Evolutionary conservation across 1,284 basidiomycete species (phyloP), one percentile per base, ranked within the genome.

Genomic region (Irpex sp.): DNA sequence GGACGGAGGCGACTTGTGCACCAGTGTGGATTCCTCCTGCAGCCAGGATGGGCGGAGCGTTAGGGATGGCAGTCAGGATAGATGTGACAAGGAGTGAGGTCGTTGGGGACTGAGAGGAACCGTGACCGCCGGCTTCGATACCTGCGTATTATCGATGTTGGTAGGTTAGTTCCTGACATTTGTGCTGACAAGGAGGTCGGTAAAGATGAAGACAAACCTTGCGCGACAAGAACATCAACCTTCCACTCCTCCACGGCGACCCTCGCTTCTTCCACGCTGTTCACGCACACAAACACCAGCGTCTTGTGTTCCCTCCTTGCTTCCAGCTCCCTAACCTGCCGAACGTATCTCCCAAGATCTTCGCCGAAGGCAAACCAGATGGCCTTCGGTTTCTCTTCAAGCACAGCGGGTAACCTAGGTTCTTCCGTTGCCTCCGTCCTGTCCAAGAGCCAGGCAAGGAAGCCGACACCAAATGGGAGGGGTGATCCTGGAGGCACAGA

Each of bases 91-190:
- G 75, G 26, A 80, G 82, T 61, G 86, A 73, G 37, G 89, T 76
- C 5, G 89, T 82, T 54, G 84, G 82, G n/a, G 88, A 82, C 53
- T 77, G 68, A 51, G 74, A 67, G 58, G 79, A 75, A 8, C 89
- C 90, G 72, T 93, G 90, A 36, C 90, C 91, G 7, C 91, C 91
- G 39, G 89, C 82, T 76, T 93, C 91, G 66, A 78, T 83, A 11
- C 91, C 90, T 92, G 68, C 15, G 26, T 1, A 55, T 21, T 8
- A 37, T 11, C 11, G 9, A 4, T 26, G 31, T 31, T 33, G 21
- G 17, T 37, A 26, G 4, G 19, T n/a, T 11, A 46, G 54, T 7
- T 1, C 33, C 36, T 33, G 53, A 19, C 39, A 51, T 33, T 35
- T 43, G 60, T 50, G 37, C 8, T 35, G 26, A 26, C 26, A 26